A percentile compares a stretch with the other conserved stretches of the same genome.
These are phyloP conservation scores for Phytophthora uliginosa DNA, from an alignment of 352 stramenopile species.

Conservation along the genomic window DNA sequence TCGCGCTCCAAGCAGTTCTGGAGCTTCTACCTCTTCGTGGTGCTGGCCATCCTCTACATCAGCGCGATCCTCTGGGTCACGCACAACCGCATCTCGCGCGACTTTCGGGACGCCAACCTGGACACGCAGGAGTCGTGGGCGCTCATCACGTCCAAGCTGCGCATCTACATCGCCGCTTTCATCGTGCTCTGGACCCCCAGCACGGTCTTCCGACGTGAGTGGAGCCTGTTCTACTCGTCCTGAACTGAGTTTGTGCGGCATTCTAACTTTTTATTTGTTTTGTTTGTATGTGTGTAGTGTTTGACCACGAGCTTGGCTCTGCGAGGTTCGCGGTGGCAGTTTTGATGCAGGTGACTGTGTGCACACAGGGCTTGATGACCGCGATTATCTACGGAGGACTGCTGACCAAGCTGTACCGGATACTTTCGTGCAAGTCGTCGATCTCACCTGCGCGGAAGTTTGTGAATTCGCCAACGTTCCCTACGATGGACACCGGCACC, in stretches of 20 bases:
- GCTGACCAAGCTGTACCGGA: constrained; percentile 46
- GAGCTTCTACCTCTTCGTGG: constrained; percentile 73
- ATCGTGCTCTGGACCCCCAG: constrained; percentile 77
- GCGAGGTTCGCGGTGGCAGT: constrained; percentile 64
- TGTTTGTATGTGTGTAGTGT: constrained; percentile 41
- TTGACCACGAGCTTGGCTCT: constrained; percentile 49
- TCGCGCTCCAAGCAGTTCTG: constrained; percentile 61
- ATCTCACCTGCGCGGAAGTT: constrained; percentile 42
- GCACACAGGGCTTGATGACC: constrained; percentile 67
- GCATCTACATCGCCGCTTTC: constrained; percentile 81
- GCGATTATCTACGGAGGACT: constrained; percentile 75
- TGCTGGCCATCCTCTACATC: constrained; percentile 74
- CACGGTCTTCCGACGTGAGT: constrained; percentile 69
- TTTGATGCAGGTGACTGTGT: constrained; percentile 76
- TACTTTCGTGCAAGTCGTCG: constrained; percentile 34
- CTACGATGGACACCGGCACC: constrained; percentile 33
- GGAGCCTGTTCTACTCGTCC: too few relatives aligned
- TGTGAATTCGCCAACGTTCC: constrained; percentile 44
- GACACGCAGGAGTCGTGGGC: constrained; percentile 76
- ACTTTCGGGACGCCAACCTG: constrained; percentile 61
- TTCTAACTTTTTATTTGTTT: constrained; percentile 11
- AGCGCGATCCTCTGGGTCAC: constrained; percentile 72
- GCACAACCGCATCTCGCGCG: constrained; percentile 60
- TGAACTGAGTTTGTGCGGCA: constrained; percentile 6
- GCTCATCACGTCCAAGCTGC: constrained; percentile 68